Evolutionary conservation across 345 rosid species (phyloP).

Genomic region (Eucalyptus marginata): DNA sequence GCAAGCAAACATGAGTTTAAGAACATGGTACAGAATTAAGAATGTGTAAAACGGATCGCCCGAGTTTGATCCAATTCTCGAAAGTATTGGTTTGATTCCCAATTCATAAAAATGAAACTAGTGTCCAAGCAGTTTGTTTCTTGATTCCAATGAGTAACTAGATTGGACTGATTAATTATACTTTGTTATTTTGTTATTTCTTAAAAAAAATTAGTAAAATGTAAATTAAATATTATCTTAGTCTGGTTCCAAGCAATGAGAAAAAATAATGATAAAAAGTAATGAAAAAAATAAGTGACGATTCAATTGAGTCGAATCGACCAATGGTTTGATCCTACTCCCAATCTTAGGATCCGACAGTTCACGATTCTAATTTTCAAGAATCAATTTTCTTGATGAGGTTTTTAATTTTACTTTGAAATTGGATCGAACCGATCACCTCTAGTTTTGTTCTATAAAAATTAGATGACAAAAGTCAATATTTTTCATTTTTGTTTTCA

Average conservation of each 20-base stretch:
- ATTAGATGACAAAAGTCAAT: not conserved
- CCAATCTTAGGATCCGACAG: fast-evolving
- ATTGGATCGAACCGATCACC: fast-evolving
- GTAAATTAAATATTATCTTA: fast-evolving
- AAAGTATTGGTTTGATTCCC: fast-evolving
- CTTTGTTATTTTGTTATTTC: too few relatives aligned
- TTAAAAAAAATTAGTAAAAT: too few relatives aligned
- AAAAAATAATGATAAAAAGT: too few relatives aligned
- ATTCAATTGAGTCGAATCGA: fast-evolving
- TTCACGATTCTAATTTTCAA: fast-evolving
- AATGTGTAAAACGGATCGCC: fast-evolving
- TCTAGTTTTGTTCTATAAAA: too few relatives aligned
- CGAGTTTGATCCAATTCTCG: fast-evolving
- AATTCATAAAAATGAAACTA: fast-evolving
- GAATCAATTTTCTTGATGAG: too few relatives aligned
- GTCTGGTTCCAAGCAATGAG: fast-evolving
- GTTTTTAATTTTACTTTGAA: too few relatives aligned
- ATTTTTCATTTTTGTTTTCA: not conserved
- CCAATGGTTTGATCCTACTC: too few relatives aligned
- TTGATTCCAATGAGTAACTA: fast-evolving
- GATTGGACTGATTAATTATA: fast-evolving
- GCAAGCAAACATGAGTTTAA: not conserved
- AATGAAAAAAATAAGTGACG: too few relatives aligned
- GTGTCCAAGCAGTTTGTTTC: fast-evolving
- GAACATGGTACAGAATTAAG: fast-evolving